Conservation (phyloP, 2,329 filamentous ascomycete genomes). For the Pseudogymnoascus destructans region DNA sequence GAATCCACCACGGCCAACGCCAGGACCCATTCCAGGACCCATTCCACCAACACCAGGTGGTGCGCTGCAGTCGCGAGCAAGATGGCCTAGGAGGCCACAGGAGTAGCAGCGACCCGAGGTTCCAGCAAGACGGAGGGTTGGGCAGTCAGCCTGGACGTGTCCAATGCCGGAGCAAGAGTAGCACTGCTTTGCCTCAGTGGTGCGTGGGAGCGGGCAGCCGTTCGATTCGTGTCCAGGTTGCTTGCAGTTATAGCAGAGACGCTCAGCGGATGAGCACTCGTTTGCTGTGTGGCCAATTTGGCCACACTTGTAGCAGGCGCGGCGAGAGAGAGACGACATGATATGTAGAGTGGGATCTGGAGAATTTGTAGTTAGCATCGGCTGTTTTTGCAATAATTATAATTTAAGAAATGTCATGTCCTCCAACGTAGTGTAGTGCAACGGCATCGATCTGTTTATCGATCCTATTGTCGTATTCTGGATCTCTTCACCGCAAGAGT, state of each 20-base stretch:
- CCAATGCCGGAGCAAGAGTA: slow-evolving; percentile 98
- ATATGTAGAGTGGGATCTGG: slow-evolving; percentile 4
- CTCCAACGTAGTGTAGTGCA: neutral
- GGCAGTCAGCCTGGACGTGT: slow-evolving; percentile 97
- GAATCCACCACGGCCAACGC: slow-evolving; percentile 52
- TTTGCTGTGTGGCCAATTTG: slow-evolving; percentile 73
- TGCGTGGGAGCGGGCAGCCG: slow-evolving; percentile 89
- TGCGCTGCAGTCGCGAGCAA: slow-evolving; percentile 80
- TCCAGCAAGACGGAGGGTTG: slow-evolving; percentile 76
- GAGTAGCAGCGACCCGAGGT: slow-evolving; percentile 89
- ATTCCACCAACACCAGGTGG: slow-evolving; percentile 39
- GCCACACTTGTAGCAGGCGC: slow-evolving; percentile 60
- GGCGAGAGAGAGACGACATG: slow-evolving; percentile 71
- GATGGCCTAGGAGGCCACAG: slow-evolving; percentile 83
- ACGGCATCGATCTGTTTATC: neutral
- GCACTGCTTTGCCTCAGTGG: slow-evolving; percentile 98
- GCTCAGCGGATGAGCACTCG: slow-evolving; percentile 95
- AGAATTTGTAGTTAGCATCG: neutral
- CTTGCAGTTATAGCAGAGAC: slow-evolving; percentile 98
- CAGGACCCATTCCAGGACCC: slow-evolving; percentile 23
- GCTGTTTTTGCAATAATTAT: neutral
- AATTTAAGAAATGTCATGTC: neutral
- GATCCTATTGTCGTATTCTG: neutral
- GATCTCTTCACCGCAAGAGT: neutral
- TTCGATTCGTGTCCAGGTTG: slow-evolving; percentile 82